These are phyloP conservation scores for Paecilomyces variotii DNA, from an alignment of 2,329 filamentous ascomycete genomes.

Conservation along the genomic window DNA sequence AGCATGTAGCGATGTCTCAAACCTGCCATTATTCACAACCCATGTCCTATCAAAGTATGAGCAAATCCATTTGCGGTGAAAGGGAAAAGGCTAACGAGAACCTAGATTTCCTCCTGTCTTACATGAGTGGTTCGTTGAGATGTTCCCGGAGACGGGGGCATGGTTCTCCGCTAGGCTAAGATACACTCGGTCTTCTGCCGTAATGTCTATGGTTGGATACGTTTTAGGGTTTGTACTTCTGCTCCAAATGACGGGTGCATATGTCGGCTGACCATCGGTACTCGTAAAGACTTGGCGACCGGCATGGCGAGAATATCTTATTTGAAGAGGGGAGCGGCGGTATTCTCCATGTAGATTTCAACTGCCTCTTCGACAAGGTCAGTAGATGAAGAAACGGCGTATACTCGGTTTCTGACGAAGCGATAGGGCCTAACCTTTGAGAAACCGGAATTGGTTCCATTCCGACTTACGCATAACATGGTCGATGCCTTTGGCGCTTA, in stretches of 20 bases:
- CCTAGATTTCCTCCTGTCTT: constrained; percentile 71
- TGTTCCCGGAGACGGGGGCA: constrained; percentile 82
- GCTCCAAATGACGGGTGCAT: background rate
- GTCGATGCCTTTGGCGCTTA: constrained; percentile 93
- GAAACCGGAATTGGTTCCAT: constrained; percentile 89
- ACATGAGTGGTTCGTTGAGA: constrained; percentile 90
- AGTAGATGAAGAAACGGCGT: constrained; percentile 2
- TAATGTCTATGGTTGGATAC: constrained; percentile 99
- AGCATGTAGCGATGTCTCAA: constrained; percentile 54
- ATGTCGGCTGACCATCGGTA: constrained; percentile 4
- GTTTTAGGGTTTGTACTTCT: constrained; percentile 56
- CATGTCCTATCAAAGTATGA: constrained; percentile 43
- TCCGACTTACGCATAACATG: constrained; percentile 98
- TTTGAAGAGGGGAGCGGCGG: constrained; percentile 91
- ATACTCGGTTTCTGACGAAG: constrained; percentile 14
- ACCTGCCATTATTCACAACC: constrained; percentile 64
- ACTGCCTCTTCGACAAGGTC: constrained; percentile 93
- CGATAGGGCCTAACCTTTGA: constrained; percentile 71
- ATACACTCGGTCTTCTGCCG: constrained; percentile 88
- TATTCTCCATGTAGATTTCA: constrained; percentile 97
- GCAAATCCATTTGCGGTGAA: background rate
- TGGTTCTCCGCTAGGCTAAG: constrained; percentile 86
- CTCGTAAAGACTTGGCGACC: constrained; percentile 63
- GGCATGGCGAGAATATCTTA: constrained; percentile 94
- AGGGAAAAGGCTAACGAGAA: constrained; percentile 5